Base-by-base conservation (phyloP, 169 alveolate genomes). In the Eimeria mitis region DNA sequence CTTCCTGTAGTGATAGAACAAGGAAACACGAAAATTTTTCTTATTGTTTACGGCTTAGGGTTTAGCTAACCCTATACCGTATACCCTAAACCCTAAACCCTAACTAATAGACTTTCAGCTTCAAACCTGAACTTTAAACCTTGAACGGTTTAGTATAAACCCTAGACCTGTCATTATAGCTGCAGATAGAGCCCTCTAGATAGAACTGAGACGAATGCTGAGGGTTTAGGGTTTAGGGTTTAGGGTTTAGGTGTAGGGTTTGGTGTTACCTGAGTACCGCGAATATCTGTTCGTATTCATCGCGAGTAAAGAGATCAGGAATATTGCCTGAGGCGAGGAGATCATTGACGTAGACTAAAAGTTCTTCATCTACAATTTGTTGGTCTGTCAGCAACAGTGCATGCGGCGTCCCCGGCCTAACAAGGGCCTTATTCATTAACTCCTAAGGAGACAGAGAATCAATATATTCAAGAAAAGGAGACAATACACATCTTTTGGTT, bases 261-360 rank as follows among this genome's bases (percentile, higher is more conserved):
- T 49, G 25, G 37, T n/a, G 95, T 96, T 98, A 98, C 96, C 99
- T 97, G 42, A 98, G 97, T 61, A 97, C 97, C 61, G 99, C 97
- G 73, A 98, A 97, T 70, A 98, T 97, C 42, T 98, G 98, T 90
- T 98, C 99, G 89, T 98, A 97, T 95, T 99, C 99, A 87, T 98
- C 99, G 81, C 98, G 97, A 23, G 99, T 97, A 97, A 99, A 99
- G 71, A 99, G 97, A 95, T 99, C 99, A 28, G 99, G 99, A 28
- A 99, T 98, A 97, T 98, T 98, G 31, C 99, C 99, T 6, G 99
- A 98, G 44, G 99, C 98, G n/a, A 99, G 98, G 97, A 99, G 98
- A 97, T 99, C 99, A 96, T 99, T 99, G 75, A 99, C 98, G 95
- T 97, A 98, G 70, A 99, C 99, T 81, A 99, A 95, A 98, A 98